Conservation (phyloP, 2,329 filamentous ascomycete genomes). For the Penicillium capsulatum region DNA sequence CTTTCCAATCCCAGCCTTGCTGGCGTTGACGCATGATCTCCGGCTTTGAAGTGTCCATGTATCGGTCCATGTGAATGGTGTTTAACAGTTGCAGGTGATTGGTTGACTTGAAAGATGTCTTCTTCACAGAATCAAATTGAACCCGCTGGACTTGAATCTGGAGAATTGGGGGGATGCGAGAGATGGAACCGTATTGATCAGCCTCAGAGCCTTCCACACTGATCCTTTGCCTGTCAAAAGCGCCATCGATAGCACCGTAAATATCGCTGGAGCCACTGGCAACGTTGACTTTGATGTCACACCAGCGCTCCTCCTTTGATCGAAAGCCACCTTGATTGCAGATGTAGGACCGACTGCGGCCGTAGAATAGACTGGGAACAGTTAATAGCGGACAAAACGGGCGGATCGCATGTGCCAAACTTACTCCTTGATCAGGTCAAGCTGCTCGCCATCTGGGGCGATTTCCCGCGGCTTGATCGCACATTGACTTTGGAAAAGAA, state of each 20-base stretch:
- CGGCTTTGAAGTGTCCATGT: slow-evolving; percentile 63
- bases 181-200: slow-evolving; percentile 66
- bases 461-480: slow-evolving; percentile 70
- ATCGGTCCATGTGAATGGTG: slow-evolving; percentile 80
- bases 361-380: slow-evolving; percentile 47
- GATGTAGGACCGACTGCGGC: slow-evolving; percentile 44
- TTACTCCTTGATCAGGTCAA: slow-evolving; percentile 69
- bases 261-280: slow-evolving; percentile 60
- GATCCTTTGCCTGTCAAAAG: slow-evolving; percentile 75
- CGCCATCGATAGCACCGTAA: slow-evolving; percentile 78
- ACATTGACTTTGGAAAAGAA: slow-evolving; percentile 84
- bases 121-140: slow-evolving; percentile 61
- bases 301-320: slow-evolving; percentile 55
- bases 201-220: slow-evolving; percentile 59
- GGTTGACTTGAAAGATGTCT: slow-evolving; percentile 65
- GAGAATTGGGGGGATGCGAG: slow-evolving; percentile 73
- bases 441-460: slow-evolving; percentile 68
- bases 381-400: slow-evolving; percentile 20
- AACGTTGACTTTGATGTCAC: slow-evolving; percentile 60
- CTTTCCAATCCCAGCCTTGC: slow-evolving; percentile 70
- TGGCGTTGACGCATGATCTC: slow-evolving; percentile 61
- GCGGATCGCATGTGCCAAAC: slow-evolving; percentile 15
- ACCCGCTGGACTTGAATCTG: slow-evolving; percentile 87
- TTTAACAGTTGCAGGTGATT: slow-evolving; percentile 76
- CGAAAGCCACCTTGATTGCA: slow-evolving; percentile 45